Evolutionary conservation across 2,329 filamentous ascomycete species (phyloP).

Genomic region (Gremmenia infestans): DNA sequence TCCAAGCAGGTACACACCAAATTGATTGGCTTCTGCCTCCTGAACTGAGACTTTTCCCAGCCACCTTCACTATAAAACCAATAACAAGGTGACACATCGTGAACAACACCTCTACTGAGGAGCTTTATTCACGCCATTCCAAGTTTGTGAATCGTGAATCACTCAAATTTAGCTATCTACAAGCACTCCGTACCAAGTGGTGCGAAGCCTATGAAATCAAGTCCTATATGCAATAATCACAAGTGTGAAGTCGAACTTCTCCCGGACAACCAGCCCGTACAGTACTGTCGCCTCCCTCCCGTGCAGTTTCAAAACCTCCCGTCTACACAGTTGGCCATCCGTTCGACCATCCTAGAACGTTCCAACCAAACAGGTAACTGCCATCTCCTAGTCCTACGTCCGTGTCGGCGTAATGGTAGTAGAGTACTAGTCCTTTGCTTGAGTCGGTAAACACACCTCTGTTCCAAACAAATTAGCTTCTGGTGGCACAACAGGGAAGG

Average conservation of each 20-base stretch:
- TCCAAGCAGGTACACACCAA: slow-evolving; percentile 3
- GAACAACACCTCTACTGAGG: not conserved
- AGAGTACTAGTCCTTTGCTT: slow-evolving; percentile 48
- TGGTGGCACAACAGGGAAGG: not conserved
- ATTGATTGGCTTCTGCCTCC: not conserved
- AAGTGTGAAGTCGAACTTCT: not conserved
- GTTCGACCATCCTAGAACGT: slow-evolving; percentile 37
- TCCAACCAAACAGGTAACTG: slow-evolving; percentile 43
- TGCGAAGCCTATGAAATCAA: not conserved
- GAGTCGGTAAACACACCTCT: slow-evolving; percentile 50
- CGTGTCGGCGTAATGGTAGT: slow-evolving; percentile 59
- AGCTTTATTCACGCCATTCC: not conserved
- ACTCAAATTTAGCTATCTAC: not conserved
- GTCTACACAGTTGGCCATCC: slow-evolving; percentile 41
- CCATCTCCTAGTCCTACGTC: slow-evolving; percentile 46
- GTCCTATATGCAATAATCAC: not conserved
- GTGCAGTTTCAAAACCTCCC: not conserved
- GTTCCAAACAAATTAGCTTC: slow-evolving; percentile 15
- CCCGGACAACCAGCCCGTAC: too few species aligned
- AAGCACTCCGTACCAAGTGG: not conserved
- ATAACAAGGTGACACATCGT: not conserved
- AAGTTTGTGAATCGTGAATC: not conserved
- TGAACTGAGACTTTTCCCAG: slow-evolving; percentile 1
- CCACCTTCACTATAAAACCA: slow-evolving; percentile 3
- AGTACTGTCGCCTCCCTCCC: too few species aligned